phyloP scores from a whole-genome alignment of 2,329 filamentous ascomycete species.

The Cladosporium sp. region DNA sequence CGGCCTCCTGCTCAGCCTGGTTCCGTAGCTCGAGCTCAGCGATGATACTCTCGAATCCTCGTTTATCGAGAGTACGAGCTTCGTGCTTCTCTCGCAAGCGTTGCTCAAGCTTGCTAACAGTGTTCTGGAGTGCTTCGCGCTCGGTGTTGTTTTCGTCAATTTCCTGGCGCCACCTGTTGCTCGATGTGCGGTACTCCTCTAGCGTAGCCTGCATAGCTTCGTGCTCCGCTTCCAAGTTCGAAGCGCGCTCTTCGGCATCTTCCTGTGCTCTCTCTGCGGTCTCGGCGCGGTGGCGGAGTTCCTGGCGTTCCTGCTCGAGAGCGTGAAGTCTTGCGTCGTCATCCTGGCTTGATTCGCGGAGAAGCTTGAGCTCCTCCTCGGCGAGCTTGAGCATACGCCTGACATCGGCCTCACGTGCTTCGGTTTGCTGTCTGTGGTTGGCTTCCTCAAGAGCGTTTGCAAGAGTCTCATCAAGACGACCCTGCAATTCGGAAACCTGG shows the following conservation, averaged over 20 bases:
- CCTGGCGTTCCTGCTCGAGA: conserved; percentile 47
- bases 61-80: conserved; percentile 59
- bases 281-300: conserved; percentile 43
- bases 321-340: conserved; percentile 46
- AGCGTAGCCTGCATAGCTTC: conserved; percentile 62
- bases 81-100: conserved; percentile 80
- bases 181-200: conserved; percentile 64
- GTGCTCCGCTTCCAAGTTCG: conserved; percentile 59
- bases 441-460: conserved; percentile 44
- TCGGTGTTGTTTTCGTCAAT: conserved; percentile 58
- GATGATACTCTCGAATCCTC: conserved; percentile 73
- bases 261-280: conserved; percentile 36
- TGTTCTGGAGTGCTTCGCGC: conserved; percentile 64
- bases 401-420: conserved; percentile 48
- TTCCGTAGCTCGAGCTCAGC: conserved; percentile 74
- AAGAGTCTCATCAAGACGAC: conserved; percentile 38
- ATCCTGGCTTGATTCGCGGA: conserved; percentile 47
- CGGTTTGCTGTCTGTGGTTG: conserved; percentile 45
- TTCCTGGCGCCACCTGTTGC: conserved; percentile 61
- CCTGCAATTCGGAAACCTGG: conserved; percentile 35
- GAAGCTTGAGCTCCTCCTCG: conserved; percentile 51
- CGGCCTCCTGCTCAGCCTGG: conserved; percentile 69
- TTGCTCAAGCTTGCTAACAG: conserved; percentile 72
- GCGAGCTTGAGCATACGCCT: conserved; percentile 50
- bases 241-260: conserved; percentile 30